Evolutionary conservation across 768 basidiomycete genomes (phyloP), one percentile per base, ranked within the genome.

Genomic region (Rhodotorula taiwanensis): DNA sequence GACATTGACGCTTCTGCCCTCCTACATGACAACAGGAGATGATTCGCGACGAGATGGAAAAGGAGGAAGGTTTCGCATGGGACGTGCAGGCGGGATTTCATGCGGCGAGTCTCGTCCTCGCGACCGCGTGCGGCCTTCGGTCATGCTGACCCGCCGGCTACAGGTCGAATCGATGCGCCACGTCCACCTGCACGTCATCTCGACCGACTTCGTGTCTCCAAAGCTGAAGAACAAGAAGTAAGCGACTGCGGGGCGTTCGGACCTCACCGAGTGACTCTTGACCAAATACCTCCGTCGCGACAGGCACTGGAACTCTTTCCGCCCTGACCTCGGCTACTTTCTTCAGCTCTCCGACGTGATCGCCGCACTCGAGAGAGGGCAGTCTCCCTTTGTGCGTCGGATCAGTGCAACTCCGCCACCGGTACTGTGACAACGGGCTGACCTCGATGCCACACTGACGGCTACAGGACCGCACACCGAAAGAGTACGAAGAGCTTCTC

Each of bases 41-140:
- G 76, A 73, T 77, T 18, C 52, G 72, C 52, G 77, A 76, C 62
- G 77, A 77, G 58, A 77, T 76, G 77, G 16, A 25, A 21, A 69
- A 69, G 54, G 42, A 42, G 11, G 47, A 78, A 16, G 77, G 77
- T 10, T 75, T 70, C 42, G 64, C 60, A 16, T 78, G 77, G 77
- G 69, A 64, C 23, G 67, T 78, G 30, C 52, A 74, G 33, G 57
- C 75, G 14, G 77, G 77, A 4, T 78, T 78, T 53, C 77, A 78
- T 55, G 76, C 77, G 23, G 71, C 39, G 34, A 31, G 51, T 39
- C 0, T 7, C 20, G 8, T n/a, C n/a, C n/a, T n/a, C n/a, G n/a
- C n/a, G n/a, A n/a, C n/a, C n/a, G n/a, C n/a, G n/a, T n/a, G n/a
- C n/a, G n/a, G n/a, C n/a, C n/a, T n/a, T n/a, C n/a, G n/a, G n/a